Base-by-base conservation (phyloP, 805 yeast species). In the Ogataea saltuana region DNA sequence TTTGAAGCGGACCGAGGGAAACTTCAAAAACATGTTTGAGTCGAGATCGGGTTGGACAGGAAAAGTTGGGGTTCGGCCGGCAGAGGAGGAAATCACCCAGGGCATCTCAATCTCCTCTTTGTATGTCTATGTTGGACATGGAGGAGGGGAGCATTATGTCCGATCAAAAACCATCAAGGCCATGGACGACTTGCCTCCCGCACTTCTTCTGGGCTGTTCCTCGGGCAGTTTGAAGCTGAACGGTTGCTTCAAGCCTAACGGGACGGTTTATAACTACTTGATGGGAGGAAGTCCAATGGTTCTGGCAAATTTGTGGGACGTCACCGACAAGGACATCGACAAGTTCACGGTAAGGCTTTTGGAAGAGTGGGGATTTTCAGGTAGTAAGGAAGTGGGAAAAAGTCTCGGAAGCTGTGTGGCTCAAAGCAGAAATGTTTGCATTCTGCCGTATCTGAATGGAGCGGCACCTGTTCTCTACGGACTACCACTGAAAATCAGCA, bases 271-370 rank as follows among this genome's bases (percentile, higher is more conserved):
- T 51, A 80, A 85, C 39, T 89, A 89, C 71, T 61, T 93, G 20
- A 67, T 76, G 8, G 93, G 89, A 17, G 95, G 96, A 0, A 78
- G 88, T 36, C 93, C 96, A 0, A 74, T 85, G 80, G 74, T 88
- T 1, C 66, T 93, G 27, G 97, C 88, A 0, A 88, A 88, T 55
- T 64, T 93, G 44, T 93, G 99, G 99, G 97, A 89, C 62, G 97
- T 93, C 4, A 93, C 98, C 0, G 98, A 93, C 63, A 89, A 86
- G 52, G 99, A 93, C 61, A 87, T 88, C 39, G 98, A 93, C 63
- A 74, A 72, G 53, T 88, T 90, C 53, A 83, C 88, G 18, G 46
- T 73, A 8, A 68, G 76, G 2, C 60, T 87, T 28, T 74, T 93
- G 51, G 72, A 73, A 2, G 69, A 71, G 47, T 83, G 93, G 83